Evolutionary conservation across 208 protist genomes (phyloP), one percentile per base, ranked within the genome.

Genomic region (Phytomonas francai): DNA sequence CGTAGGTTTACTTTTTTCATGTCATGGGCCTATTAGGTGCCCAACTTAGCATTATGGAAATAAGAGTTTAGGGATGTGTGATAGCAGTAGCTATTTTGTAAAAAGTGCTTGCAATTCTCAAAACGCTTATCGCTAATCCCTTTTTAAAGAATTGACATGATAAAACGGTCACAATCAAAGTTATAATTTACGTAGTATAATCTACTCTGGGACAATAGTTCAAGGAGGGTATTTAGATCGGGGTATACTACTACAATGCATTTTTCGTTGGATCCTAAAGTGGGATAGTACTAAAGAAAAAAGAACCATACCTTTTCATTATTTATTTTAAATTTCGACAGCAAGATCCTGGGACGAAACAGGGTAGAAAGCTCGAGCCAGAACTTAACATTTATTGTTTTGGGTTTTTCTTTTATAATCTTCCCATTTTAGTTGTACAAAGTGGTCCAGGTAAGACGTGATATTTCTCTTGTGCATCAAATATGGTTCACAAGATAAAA

Each of bases 331-430:
- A 49, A 49, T 49, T 22, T 49, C 14, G 16, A 49, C 33, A 36
- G 33, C 16, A 49, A 49, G 14, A 49, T 49, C 14, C 39, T 12
- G 39, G 16, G 39, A 49, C 39, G 12, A 19, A 49, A 19, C 12
- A 49, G 39, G 4, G 14, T 49, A 22, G 4, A 6, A 49, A 19
- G 7, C 22, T 61, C 27, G 7, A 34, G 29, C 57, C 7, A 29
- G 22, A 61, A 29, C 27, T 61, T 61, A 61, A 16, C 19, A 27
- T 59, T 68, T 12, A 51, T 67, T 27, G 33, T 33, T 34, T 68
- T 68, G 27, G 28, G 66, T 51, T 49, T n/a, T 67, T 73, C 72
- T 61, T 72, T 30, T 60, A 19, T 74, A 51, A 30, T 42, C 25
- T 70, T 61, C 45, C 61, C 64, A 36, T 22, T 65, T 72, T 30